phyloP scores from a whole-genome alignment of 495 filamentous ascomycete species.

The Schizothecium vesticola region DNA sequence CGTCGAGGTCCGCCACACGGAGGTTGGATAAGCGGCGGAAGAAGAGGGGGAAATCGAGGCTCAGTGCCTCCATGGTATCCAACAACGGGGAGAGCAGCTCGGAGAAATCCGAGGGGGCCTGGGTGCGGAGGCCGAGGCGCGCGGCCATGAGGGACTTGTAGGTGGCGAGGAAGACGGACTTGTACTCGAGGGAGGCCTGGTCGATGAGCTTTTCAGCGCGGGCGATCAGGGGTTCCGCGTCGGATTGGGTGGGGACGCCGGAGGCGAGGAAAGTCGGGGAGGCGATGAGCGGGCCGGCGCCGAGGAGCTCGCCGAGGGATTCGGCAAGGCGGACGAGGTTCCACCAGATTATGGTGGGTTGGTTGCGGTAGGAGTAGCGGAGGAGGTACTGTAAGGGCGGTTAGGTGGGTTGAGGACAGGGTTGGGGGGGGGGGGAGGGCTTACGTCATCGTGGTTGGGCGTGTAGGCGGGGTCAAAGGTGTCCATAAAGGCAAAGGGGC shows the following conservation, averaged over 20 bases:
- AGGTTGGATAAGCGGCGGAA: conserved; percentile 70
- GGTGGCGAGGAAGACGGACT: conserved; percentile 73
- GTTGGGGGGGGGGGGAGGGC: no score
- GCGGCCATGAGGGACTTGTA: conserved; percentile 78
- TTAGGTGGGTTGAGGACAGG: no score
- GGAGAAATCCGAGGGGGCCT: conserved; percentile 68
- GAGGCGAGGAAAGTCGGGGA: conserved; percentile 60
- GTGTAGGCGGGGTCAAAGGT: conserved; percentile 93
- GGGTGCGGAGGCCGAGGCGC: conserved; percentile 65
- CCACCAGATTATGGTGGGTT: conserved; percentile 97
- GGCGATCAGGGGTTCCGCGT: conserved; percentile 57
- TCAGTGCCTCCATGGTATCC: conserved; percentile 71
- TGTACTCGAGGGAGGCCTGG: conserved; percentile 76
- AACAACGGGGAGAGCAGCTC: conserved; percentile 68
- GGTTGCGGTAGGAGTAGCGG: conserved; percentile 87
- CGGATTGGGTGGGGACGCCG: conserved; percentile 63
- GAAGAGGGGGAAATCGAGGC: conserved; percentile 88
- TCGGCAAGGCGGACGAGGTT: conserved; percentile 91
- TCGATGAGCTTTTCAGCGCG: conserved; percentile 79
- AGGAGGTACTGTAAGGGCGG: conserved; percentile 48
- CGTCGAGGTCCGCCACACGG: conserved; percentile 52
- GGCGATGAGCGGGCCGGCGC: conserved; percentile 63
- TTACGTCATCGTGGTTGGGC: conserved; percentile 84
- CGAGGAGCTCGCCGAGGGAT: conserved; percentile 82
- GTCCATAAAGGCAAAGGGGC: conserved; percentile 94